Base-by-base conservation (phyloP, 108 stramenopile genomes). In the Skeletonema grethae region DNA sequence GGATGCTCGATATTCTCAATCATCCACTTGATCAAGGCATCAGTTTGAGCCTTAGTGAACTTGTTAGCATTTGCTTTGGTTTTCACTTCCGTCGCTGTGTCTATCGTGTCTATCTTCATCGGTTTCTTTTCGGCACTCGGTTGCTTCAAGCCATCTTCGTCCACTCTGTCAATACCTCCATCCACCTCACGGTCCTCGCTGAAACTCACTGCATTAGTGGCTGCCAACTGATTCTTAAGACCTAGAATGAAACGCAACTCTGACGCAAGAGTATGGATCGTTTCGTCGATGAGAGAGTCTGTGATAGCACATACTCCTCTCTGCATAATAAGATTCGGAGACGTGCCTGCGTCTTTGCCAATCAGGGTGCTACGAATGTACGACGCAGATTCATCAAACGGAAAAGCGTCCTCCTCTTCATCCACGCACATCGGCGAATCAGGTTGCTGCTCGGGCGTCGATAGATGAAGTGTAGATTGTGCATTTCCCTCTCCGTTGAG, bases 21-120 rank as follows among this genome's bases (percentile, higher is more conserved):
- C 86, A 89, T 87, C 88, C 88, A 89, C 43, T 83, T 50, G 48
- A 62, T 84, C 34, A 89, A 72, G 28, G 85, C 63, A 63, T 89
- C 88, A 10, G 85, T 87, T 64, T 87, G 88, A 68, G 55, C 41
- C 59, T 89, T 89, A n/a, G 82, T 46, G 75, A 87, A 89, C 56
- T 89, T 89, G 15, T 67, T 46, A 3, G 76, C 79, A 72, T 75
- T 69, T 10, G 76, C 38, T 39, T 43, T 29, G 10, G 38, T 36
- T 10, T 70, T 75, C 50, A 53, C 22, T 53, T 24, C 9, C 4
- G 20, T 9, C 7, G 9, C 12, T 10, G 4, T 43, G 15, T 43
- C 41, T 15, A 7, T 39, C 11, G 4, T 43, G 15, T 43, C 41
- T 15, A 7, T 1, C 4, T 53, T 6, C 50, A 18, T 50, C 20